Base-by-base conservation (phyloP, 331 rosid species). In the Prunus yedoensis region DNA sequence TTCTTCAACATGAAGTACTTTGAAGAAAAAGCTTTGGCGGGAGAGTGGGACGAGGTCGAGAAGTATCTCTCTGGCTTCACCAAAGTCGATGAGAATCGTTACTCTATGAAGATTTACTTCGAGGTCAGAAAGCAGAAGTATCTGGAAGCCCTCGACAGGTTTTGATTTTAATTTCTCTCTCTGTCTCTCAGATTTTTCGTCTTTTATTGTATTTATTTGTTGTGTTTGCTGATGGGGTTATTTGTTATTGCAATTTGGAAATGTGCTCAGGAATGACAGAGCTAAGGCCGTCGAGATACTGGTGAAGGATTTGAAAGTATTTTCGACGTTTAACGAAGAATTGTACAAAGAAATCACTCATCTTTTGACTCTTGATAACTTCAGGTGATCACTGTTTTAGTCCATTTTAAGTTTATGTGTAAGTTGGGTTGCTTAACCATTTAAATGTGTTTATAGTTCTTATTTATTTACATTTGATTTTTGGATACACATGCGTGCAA, bases 71-170 rank as follows among this genome's bases (percentile, higher is more conserved):
- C 74, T 30, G 88, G 89, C 2, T 89, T 87, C 74, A 85, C 89
- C 28, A 87, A 87, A 60, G 71, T 87, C 3, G 85, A 85, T 47
- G 93, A 87, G 71, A 89, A 87, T 63, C 68, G 78, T 28, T 80
- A 73, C 62, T 89, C 94, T 15, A 87, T 87, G 90, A 87, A 83
- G 77, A 83, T 82, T 38, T 85, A 68, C 74, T 89, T 85, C 58
- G 91, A 89, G 74, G 84, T 89, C 10, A 66, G 91, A 66, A 89
- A 89, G 84, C 91, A 87, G 74, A 89, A 89, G 68, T 87, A 89
- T 63, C 88, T 85, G 1, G 94, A 89, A 82, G 94, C 90, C 12
- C 72, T 87, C 6, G 91, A 89, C 71, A 80, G 86, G 94, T 78
- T 23, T 50, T 16, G 21, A 20, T 63, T 83, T 20, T 59, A 3